Evolutionary conservation across 2,329 filamentous ascomycete species (phyloP).

Genomic region (Purpureocillium lavendulum): DNA sequence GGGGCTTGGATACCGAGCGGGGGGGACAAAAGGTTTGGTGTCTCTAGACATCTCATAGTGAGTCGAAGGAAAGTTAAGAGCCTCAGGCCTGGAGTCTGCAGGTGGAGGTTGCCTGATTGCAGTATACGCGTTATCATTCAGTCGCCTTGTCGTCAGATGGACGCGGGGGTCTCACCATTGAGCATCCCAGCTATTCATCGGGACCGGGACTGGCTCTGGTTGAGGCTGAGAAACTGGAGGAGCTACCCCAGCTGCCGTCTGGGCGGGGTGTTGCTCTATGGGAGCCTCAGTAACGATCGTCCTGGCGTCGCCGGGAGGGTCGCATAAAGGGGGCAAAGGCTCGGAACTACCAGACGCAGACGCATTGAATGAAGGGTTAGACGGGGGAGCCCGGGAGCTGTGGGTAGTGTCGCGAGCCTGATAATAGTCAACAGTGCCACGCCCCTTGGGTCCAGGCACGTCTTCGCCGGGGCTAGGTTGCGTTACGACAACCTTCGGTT

Average conservation of each 20-base stretch:
- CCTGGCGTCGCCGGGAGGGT: neutral
- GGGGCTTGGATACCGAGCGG: slow-evolving; percentile 69
- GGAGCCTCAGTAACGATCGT: neutral
- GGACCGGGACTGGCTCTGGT: neutral
- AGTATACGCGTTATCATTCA: neutral
- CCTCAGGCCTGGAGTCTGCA: slow-evolving; percentile 69
- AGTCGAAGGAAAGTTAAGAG: slow-evolving; percentile 68
- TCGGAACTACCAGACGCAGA: neutral
- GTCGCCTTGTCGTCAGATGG: neutral
- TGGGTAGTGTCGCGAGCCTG: too few relatives aligned
- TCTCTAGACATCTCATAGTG: slow-evolving; percentile 81
- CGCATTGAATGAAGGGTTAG: neutral
- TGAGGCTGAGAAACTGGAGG: too few relatives aligned
- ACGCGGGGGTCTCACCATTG: slow-evolving; percentile 32
- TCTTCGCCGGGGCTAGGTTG: neutral
- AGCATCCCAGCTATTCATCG: slow-evolving; percentile 42
- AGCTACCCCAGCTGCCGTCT: too few relatives aligned
- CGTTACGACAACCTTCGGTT: slow-evolving; percentile 21
- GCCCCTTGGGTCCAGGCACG: too few relatives aligned
- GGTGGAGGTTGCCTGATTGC: slow-evolving; percentile 51
- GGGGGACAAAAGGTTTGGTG: slow-evolving; percentile 66
- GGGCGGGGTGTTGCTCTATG: neutral
- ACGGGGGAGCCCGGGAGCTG: too few relatives aligned
- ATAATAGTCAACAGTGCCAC: too few relatives aligned
- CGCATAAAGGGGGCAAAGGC: neutral